Evolutionary conservation across 345 rosid species (phyloP).

Genomic region (Hypericum androsaemum): DNA sequence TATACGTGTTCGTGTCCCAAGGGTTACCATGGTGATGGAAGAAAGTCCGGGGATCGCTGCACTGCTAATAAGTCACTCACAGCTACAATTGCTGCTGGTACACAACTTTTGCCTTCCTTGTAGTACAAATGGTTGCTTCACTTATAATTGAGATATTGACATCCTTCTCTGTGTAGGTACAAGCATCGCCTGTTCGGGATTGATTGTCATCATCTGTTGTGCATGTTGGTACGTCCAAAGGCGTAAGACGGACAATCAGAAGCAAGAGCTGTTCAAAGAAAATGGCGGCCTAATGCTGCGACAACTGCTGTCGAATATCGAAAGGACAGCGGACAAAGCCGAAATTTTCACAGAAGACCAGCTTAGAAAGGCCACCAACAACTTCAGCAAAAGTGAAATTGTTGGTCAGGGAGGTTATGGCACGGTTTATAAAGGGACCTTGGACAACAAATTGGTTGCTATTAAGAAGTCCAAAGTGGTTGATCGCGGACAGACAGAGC

Average conservation of each 20-base stretch:
- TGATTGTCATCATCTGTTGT: background rate
- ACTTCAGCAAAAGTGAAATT: conserved; percentile 22
- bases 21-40: conserved; percentile 2
- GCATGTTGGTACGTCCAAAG: background rate
- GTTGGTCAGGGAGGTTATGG: conserved; percentile 39
- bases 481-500: conserved; percentile 32
- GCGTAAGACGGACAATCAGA: conserved; percentile 1
- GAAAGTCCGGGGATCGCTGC: background rate
- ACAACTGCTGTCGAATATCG: conserved; percentile 13
- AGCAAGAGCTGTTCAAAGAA: conserved; percentile 17
- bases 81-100: background rate
- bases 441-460: conserved; percentile 27
- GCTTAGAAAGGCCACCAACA: conserved; percentile 30
- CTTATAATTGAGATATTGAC: no score
- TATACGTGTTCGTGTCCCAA: conserved; percentile 3
- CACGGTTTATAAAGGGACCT: conserved; percentile 35
- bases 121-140: no score
- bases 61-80: background rate
- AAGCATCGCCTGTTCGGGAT: no score
- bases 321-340: conserved; percentile 8
- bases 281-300: conserved; percentile 34
- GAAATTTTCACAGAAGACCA: conserved; percentile 27
- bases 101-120: no score
- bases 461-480: conserved; percentile 34
- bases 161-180: no score